Evolutionary conservation across 352 stramenopile genomes (phyloP).

Genomic region (Globisporangium mamillatum): DNA sequence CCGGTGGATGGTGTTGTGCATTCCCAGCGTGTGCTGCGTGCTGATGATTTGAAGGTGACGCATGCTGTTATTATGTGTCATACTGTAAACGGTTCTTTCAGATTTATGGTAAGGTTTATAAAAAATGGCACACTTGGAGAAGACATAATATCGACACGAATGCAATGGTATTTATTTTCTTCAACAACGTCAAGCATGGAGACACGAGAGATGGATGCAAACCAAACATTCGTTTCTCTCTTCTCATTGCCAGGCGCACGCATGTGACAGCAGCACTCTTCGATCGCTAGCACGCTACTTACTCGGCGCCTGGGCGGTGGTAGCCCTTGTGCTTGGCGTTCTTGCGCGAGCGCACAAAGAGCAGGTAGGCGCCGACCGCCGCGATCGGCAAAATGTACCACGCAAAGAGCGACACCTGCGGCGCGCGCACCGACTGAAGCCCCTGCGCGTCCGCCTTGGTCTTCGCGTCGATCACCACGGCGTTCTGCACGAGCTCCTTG

Average conservation of each 20-base stretch:
- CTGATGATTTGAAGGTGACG: too few species aligned
- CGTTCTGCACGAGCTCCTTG: constrained; percentile 34
- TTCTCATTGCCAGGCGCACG: background rate
- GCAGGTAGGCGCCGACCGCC: constrained; percentile 61
- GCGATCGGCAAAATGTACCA: constrained; percentile 78
- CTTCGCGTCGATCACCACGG: constrained; percentile 26
- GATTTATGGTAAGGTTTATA: too few species aligned
- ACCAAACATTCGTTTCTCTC: background rate
- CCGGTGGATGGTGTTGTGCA: too few species aligned
- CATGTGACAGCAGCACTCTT: background rate
- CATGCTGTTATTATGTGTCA: too few species aligned
- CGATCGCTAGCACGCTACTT: background rate
- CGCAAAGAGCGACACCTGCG: constrained; percentile 67
- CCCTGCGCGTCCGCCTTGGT: constrained; percentile 31
- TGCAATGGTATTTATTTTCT: too few species aligned
- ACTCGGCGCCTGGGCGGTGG: constrained; percentile 9
- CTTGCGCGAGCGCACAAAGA: constrained; percentile 53
- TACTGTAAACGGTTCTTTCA: too few species aligned
- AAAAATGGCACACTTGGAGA: too few species aligned
- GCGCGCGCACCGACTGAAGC: constrained; percentile 43
- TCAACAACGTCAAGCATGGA: too few species aligned
- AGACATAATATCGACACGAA: too few species aligned
- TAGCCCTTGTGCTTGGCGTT: constrained; percentile 16
- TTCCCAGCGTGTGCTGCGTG: too few species aligned
- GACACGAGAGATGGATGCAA: too few species aligned